A percentile compares a stretch with the other conserved stretches of the same genome.
Evolutionary conservation across 2,329 filamentous ascomycete genomes (phyloP).

Genomic region (Pseudogymnoascus sp.): DNA sequence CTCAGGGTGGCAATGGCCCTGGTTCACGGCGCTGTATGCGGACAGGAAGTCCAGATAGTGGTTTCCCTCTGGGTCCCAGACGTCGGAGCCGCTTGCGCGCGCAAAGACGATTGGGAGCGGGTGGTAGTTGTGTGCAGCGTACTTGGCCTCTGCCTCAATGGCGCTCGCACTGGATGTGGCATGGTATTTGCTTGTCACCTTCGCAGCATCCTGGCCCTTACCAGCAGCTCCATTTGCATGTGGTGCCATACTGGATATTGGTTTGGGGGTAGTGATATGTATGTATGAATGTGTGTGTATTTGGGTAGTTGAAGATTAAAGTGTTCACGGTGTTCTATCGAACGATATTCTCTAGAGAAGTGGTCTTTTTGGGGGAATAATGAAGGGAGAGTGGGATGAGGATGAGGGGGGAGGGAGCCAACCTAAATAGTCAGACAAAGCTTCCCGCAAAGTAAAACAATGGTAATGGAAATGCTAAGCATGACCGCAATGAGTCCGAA

Average conservation of each 20-base stretch:
- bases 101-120: constrained; percentile 92
- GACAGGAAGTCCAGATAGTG: constrained; percentile 98
- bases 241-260: constrained; percentile 45
- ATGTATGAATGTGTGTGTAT: neutral
- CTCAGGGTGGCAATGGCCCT: constrained; percentile 96
- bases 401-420: neutral
- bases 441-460: constrained; percentile 1
- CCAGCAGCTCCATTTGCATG: constrained; percentile 42
- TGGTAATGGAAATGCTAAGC: constrained; percentile 5
- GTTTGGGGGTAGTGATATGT: neutral
- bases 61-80: constrained; percentile 95
- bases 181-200: constrained; percentile 49
- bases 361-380: constrained; percentile 6
- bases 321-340: neutral
- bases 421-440: constrained; percentile 2
- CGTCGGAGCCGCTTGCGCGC: constrained; percentile 72
- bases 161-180: constrained; percentile 70
- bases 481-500: neutral
- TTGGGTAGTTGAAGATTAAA: neutral
- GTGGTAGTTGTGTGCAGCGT: constrained; percentile 97
- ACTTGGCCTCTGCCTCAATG: constrained; percentile 73
- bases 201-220: constrained; percentile 18
- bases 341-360: neutral
- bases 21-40: constrained; percentile 95
- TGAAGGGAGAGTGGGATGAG: neutral